These are phyloP conservation scores for Litchi chinensis DNA, from an alignment of 345 rosid species.

Conservation along the genomic window DNA sequence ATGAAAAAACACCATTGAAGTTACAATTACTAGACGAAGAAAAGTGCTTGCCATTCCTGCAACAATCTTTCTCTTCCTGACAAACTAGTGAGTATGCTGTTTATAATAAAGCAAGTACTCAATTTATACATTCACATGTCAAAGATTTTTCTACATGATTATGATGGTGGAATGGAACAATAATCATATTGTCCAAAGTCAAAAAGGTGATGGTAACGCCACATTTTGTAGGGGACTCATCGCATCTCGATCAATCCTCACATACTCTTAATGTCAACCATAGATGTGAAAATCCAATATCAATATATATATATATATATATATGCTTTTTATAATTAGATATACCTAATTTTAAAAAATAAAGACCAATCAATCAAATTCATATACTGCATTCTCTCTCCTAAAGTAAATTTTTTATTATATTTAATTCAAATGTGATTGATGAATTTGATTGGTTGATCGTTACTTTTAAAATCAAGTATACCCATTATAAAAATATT, in stretches of 20 bases:
- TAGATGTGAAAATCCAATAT: not conserved
- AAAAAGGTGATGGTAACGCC: constrained; percentile 24
- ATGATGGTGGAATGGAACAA: constrained; percentile 10
- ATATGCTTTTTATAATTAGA: too few species aligned
- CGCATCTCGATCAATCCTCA: constrained; percentile 4
- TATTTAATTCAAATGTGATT: too few species aligned
- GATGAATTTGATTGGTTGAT: too few species aligned
- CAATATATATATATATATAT: too few species aligned
- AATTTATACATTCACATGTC: constrained; percentile 19
- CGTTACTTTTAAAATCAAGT: too few species aligned
- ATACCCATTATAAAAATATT: too few species aligned
- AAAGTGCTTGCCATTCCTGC: constrained; percentile 42
- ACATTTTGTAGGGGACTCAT: constrained; percentile 6
- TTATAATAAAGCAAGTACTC: not conserved
- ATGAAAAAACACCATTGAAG: constrained; percentile 39
- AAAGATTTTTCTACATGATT: constrained; percentile 15
- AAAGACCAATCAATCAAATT: too few species aligned
- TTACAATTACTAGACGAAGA: constrained; percentile 37
- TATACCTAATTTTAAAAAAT: too few species aligned
- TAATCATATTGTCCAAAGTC: constrained; percentile 17
- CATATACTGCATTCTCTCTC: too few species aligned
- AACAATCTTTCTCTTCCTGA: constrained; percentile 12
- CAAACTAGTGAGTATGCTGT: not conserved
- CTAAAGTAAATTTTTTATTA: too few species aligned
- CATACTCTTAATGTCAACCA: constrained; percentile 1